These are phyloP conservation scores for Wolfiporia cocos DNA, from an alignment of 1,284 basidiomycete species.

Conservation along the genomic window DNA sequence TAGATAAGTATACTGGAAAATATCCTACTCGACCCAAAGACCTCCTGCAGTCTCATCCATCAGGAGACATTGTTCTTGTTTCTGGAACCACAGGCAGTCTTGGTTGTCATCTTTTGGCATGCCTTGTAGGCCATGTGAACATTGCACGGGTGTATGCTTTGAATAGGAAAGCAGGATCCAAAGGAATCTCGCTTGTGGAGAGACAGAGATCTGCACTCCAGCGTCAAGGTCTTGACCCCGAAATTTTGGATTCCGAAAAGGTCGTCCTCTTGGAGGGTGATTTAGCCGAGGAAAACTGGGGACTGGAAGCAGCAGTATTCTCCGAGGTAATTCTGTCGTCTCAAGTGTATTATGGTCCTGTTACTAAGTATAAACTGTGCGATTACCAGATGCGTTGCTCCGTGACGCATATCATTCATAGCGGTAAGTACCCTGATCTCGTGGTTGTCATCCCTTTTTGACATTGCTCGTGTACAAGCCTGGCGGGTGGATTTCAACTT, in stretches of 20 bases:
- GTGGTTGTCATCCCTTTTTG: background rate
- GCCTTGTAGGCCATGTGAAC: conserved; percentile 40
- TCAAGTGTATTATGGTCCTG: too few relatives aligned
- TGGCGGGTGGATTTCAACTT: conserved; percentile 33
- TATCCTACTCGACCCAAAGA: background rate
- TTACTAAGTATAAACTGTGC: too few relatives aligned
- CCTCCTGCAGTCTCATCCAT: background rate
- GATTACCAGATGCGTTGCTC: conserved; percentile 17
- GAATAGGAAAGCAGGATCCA: conserved; percentile 10
- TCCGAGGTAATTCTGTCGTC: too few relatives aligned
- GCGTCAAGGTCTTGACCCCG: conserved; percentile 16
- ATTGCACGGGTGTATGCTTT: conserved; percentile 14
- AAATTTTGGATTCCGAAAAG: conserved; percentile 22
- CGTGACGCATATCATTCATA: conserved; percentile 27
- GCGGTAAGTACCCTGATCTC: conserved; percentile 5
- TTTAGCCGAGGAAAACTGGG: conserved; percentile 20
- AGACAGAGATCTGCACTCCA: conserved; percentile 12
- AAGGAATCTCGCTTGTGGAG: conserved; percentile 9
- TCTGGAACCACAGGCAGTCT: conserved; percentile 16
- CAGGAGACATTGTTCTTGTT: conserved; percentile 6
- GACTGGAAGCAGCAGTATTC: conserved; percentile 21
- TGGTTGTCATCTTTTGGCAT: conserved; percentile 12
- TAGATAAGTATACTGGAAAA: conserved; percentile 6
- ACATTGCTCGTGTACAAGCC: conserved; percentile 13
- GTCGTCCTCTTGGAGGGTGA: conserved; percentile 30